Percentiles rank a stretch among this genome's conserved stretches.
phyloP scores from a whole-genome alignment of 495 filamentous ascomycete genomes.

The Neurospora sp. region DNA sequence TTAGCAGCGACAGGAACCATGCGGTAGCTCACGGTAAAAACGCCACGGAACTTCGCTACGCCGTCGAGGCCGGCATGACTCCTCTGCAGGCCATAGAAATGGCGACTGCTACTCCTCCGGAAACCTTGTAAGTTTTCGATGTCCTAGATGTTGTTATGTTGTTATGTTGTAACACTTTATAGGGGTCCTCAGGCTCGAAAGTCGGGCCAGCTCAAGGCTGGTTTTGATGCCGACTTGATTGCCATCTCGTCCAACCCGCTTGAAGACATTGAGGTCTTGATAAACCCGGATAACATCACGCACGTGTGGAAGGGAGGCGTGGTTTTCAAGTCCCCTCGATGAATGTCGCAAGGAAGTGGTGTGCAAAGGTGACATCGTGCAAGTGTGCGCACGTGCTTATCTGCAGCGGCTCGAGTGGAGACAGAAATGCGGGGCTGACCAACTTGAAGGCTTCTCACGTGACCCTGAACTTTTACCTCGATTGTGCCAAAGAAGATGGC shows the following conservation, averaged over 20 bases:
- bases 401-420: not conserved
- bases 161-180: not conserved
- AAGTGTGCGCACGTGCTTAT: not conserved
- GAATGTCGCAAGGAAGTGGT: not conserved
- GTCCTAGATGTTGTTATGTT: not conserved
- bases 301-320: conserved; percentile 40
- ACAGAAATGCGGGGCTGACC: not conserved
- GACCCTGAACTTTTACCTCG: not conserved
- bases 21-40: conserved; percentile 27
- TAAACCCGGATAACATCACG: conserved; percentile 29
- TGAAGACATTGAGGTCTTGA: conserved; percentile 34
- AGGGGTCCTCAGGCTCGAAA: conserved; percentile 31
- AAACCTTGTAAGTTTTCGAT: conserved; percentile 19
- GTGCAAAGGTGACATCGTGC: not conserved
- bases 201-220: conserved; percentile 37
- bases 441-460: not conserved
- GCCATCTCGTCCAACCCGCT: conserved; percentile 35
- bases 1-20: not conserved
- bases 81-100: conserved; percentile 43
- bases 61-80: conserved; percentile 40
- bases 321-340: conserved; percentile 20
- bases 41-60: conserved; percentile 38
- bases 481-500: not conserved
- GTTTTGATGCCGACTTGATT: conserved; percentile 41
- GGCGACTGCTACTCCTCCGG: conserved; percentile 39